phyloP scores from a whole-genome alignment of 2,329 filamentous ascomycete species.

The Arthrinium puccinioides region DNA sequence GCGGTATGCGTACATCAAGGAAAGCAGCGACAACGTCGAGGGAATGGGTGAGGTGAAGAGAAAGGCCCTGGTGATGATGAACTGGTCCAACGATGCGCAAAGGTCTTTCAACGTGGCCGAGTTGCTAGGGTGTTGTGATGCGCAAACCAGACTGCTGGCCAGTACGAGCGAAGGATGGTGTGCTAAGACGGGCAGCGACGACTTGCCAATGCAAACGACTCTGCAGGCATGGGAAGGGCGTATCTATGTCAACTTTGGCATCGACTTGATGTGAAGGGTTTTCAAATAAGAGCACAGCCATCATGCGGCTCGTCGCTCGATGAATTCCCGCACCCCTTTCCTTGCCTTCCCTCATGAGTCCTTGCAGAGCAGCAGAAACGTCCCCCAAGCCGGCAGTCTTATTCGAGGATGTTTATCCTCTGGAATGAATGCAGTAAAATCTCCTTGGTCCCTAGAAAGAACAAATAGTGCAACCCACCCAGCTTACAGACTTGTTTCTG shows the following conservation, averaged over 20 bases:
- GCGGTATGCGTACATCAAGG: slow-evolving; percentile 49
- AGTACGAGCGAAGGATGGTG: slow-evolving; percentile 18
- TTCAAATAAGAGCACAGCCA: no score
- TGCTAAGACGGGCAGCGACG: slow-evolving; percentile 1
- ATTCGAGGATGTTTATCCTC: no score
- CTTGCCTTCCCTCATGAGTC: no score
- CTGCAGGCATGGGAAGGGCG: slow-evolving; percentile 21
- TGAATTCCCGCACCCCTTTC: no score
- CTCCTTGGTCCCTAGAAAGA: no score
- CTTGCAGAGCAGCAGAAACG: no score
- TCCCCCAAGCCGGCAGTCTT: no score
- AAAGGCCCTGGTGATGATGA: slow-evolving; percentile 33
- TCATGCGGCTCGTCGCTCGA: no score
- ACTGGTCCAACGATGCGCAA: slow-evolving; percentile 34
- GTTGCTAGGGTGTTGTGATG: slow-evolving; percentile 12
- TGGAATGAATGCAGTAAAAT: no score
- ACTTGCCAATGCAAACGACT: not conserved
- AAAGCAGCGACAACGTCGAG: slow-evolving; percentile 11
- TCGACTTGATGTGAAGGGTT: no score
- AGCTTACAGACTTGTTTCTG: no score
- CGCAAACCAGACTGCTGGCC: slow-evolving; percentile 16
- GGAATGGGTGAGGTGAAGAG: slow-evolving; percentile 11
- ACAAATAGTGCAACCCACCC: no score
- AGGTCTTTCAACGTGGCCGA: slow-evolving; percentile 14
- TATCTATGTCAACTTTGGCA: slow-evolving; percentile 20